Evolutionary conservation across 192 early-diverging fungal genomes (phyloP).

Genomic region (Funneliformis geosporum): DNA sequence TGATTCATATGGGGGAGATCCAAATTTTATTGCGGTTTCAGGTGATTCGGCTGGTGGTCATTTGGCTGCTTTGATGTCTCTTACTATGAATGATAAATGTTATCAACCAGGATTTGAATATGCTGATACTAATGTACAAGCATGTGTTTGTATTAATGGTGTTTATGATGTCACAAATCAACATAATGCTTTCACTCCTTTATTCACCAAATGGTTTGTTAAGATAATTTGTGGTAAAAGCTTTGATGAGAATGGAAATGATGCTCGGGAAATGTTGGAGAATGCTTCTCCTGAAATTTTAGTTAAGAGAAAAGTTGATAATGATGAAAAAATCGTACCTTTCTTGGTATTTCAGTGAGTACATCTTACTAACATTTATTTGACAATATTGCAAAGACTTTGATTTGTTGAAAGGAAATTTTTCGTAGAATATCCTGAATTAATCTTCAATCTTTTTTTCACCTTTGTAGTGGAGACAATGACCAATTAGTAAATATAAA

Average conservation of each 20-base stretch:
- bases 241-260: constrained; percentile 41
- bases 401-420: not conserved
- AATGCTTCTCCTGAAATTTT: constrained; percentile 36
- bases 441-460: not conserved
- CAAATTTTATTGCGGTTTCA: constrained; percentile 57
- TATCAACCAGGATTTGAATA: constrained; percentile 59
- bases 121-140: constrained; percentile 57
- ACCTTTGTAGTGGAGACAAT: constrained; percentile 36
- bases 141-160: constrained; percentile 52
- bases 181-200: not conserved
- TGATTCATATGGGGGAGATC: constrained; percentile 63
- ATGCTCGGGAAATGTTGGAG: constrained; percentile 42
- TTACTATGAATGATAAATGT: constrained; percentile 47
- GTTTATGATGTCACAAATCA: constrained; percentile 50
- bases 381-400: not conserved
- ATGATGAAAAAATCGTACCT: constrained; percentile 33
- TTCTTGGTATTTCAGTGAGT: constrained; percentile 46
- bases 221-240: constrained; percentile 32
- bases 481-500: constrained; percentile 38
- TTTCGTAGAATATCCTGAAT: not conserved
- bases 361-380: not conserved
- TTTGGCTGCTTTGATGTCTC: constrained; percentile 53
- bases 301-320: not conserved
- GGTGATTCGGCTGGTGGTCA: constrained; percentile 59
- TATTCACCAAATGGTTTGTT: not conserved